A percentile compares a stretch with the other conserved stretches of the same genome.
Conservation (phyloP, 31 red algal genomes). For the Bonnemaisonia californica region DNA sequence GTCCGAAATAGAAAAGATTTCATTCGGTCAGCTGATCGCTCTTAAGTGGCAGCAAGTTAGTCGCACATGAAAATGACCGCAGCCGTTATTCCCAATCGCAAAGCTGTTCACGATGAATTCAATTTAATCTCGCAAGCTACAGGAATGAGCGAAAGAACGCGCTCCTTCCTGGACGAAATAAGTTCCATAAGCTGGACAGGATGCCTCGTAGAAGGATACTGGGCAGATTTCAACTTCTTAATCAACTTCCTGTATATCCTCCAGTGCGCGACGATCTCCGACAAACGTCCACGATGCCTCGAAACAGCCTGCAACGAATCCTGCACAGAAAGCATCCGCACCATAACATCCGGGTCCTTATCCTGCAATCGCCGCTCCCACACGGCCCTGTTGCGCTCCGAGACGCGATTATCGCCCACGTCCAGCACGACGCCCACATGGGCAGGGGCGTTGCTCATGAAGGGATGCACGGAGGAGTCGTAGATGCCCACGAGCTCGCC, state of each 20-base stretch:
- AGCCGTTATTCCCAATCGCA: background rate
- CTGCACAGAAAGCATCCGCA: background rate
- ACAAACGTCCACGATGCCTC: background rate
- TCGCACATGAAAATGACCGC: background rate
- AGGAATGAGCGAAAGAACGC: background rate
- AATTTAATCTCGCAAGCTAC: background rate
- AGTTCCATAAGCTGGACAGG: background rate
- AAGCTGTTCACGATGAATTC: background rate
- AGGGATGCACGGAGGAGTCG: conserved; percentile 13
- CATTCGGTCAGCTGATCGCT: conserved; percentile 19
- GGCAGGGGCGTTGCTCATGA: background rate
- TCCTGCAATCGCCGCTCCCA: conserved; percentile 1
- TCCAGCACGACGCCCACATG: conserved; percentile 30
- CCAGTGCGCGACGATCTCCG: background rate
- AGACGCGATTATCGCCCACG: background rate
- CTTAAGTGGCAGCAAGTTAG: conserved; percentile 17
- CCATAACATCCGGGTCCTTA: background rate
- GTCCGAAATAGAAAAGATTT: background rate
- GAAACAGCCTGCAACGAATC: background rate
- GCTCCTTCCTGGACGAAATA: background rate
- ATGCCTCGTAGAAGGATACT: background rate
- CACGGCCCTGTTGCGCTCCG: background rate
- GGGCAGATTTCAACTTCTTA: background rate
- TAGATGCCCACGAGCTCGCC: conserved; percentile 46
- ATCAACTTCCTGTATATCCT: conserved; percentile 8